Evolutionary conservation across 2,329 filamentous ascomycete species (phyloP).

Genomic region (Chrysoporthe cubensis): DNA sequence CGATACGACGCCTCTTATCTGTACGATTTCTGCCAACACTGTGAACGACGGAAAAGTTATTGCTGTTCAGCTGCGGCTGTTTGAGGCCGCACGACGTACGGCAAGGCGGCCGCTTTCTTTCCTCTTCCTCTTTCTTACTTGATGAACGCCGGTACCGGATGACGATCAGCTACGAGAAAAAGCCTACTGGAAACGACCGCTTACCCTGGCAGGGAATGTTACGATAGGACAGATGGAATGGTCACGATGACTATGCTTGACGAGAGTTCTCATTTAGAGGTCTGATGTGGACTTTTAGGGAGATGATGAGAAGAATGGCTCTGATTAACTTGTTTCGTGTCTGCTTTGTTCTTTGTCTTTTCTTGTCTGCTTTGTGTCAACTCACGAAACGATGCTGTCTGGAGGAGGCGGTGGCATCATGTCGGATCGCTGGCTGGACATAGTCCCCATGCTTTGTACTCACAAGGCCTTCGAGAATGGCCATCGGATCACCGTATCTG

Average conservation of each 20-base stretch:
- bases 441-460: not conserved
- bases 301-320: not conserved
- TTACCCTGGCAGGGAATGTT: not conserved
- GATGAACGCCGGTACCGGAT: not conserved
- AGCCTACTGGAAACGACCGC: not conserved
- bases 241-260: not conserved
- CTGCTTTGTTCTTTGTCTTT: not conserved
- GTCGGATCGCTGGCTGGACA: not conserved
- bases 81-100: not conserved
- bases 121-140: not conserved
- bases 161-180: not conserved
- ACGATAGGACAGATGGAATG: not conserved
- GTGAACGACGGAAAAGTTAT: conserved; percentile 12
- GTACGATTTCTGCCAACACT: not conserved
- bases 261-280: not conserved
- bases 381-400: not conserved
- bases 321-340: not conserved
- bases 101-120: not conserved
- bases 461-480: not conserved
- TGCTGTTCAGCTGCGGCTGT: conserved; percentile 13
- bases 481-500: not conserved
- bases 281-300: not conserved
- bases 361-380: not conserved
- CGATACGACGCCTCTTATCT: not conserved
- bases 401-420: not conserved